These are phyloP conservation scores for Volvox carteri DNA, from an alignment of 163 green algal genomes.

Conservation along the genomic window DNA sequence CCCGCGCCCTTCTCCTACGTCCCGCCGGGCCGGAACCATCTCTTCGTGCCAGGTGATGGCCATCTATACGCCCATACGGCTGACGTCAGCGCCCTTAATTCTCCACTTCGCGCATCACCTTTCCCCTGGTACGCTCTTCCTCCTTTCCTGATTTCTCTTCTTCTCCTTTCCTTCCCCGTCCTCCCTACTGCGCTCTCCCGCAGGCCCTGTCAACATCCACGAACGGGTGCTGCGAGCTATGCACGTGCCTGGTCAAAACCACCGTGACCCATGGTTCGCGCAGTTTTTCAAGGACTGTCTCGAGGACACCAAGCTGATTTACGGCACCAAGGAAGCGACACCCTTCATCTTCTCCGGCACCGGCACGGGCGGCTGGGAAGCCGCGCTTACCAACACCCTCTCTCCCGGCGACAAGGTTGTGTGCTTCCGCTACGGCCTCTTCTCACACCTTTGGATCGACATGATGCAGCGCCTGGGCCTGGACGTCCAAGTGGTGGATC, in stretches of 20 bases:
- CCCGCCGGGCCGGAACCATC: slow-evolving; percentile 93
- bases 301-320: slow-evolving; percentile 90
- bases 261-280: slow-evolving; percentile 96
- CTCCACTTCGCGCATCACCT: neutral
- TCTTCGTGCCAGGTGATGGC: slow-evolving; percentile 91
- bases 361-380: slow-evolving; percentile 94
- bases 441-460: slow-evolving; percentile 97
- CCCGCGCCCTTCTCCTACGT: slow-evolving; percentile 80
- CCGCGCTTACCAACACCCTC: slow-evolving; percentile 95
- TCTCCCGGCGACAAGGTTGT: slow-evolving; percentile 95
- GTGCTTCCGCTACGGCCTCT: slow-evolving; percentile 93
- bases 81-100: too few species aligned
- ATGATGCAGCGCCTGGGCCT: slow-evolving; percentile 97
- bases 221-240: slow-evolving; percentile 93
- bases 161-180: neutral
- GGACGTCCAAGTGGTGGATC: slow-evolving; percentile 90
- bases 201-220: slow-evolving; percentile 98
- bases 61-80: too few species aligned
- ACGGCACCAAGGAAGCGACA: slow-evolving; percentile 85
- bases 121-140: neutral
- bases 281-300: slow-evolving; percentile 88
- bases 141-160: neutral
- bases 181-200: neutral
- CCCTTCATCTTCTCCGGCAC: slow-evolving; percentile 97
- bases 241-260: slow-evolving; percentile 92